Base-by-base conservation (phyloP, 805 yeast genomes). In the Hanseniaspora valbyensis region DNA sequence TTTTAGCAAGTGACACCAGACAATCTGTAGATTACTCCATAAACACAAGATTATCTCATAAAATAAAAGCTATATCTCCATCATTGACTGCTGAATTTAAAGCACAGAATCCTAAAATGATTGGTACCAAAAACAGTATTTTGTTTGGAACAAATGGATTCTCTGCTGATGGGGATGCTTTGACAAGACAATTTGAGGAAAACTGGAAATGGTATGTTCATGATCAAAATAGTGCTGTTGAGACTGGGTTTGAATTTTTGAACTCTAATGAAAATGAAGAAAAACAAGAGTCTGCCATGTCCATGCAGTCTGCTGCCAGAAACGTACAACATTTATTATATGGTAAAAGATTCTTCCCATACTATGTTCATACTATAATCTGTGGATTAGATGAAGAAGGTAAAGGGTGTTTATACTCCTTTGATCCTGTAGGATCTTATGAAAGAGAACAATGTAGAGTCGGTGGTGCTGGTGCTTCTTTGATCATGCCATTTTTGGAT, bases 1-100 rank as follows among this genome's bases (percentile, higher is more conserved):
- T 92, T 32, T 73, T 92, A 54, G 98, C 98, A 0, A 97, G 97
- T 42, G 98, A 92, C 66, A 92, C 98, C n/a, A 82, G 98, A 72
- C 94, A 84, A 61, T 86, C 95, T 4, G 81, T 83, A 18, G 98
- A 96, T 21, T 92, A 88, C 69, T 80, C 85, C 55, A 92, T 92
- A 66, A 88, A 92, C 65, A 81, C 96, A 9, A 80, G 98, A 62
- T 26, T 46, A 13, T 46, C 50, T 9, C 50, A 46, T 18, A 46
- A 46, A 29, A 46, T 46, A 14, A 46, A 46, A 12, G 50, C 40
- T 5, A 32, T 46, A 22, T 22, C 50, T 1, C 50, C 50, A 39
- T 33, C 28, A 7, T 21, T 46, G 26, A 24, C 40, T 18, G 2
- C 25, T 34, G 50, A 46, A 4, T 1, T 19, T 21, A 42, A 46